Conservation (phyloP, 2,329 filamentous ascomycete genomes). For the Cytospora paraplurivora region DNA sequence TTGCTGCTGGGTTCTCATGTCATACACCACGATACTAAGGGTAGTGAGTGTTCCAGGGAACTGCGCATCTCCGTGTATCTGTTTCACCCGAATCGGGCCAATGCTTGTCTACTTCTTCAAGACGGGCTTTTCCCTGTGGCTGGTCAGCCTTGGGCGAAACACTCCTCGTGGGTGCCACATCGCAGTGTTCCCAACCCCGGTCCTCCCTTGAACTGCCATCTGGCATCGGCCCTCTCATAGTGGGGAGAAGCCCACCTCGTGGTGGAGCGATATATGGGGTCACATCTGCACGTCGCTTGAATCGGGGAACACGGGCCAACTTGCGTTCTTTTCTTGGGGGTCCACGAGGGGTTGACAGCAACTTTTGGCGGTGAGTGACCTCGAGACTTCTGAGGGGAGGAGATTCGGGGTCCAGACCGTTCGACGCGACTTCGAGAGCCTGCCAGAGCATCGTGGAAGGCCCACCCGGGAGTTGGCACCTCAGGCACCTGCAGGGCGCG, state of each 20-base stretch:
- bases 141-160: not conserved
- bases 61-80: conserved; percentile 2
- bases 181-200: not conserved
- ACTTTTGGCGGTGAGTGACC: conserved; percentile 26
- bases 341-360: not conserved
- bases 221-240: conserved; percentile 9
- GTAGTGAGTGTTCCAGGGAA: not conserved
- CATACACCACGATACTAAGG: not conserved
- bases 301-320: conserved; percentile 14
- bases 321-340: conserved; percentile 17
- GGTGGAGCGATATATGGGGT: conserved; percentile 12
- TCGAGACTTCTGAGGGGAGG: conserved; percentile 1
- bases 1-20: conserved; percentile 8
- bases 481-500: conserved; percentile 19
- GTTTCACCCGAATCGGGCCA: conserved; percentile 20
- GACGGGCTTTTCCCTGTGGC: not conserved
- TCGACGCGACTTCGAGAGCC: conserved; percentile 18
- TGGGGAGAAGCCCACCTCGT: conserved; percentile 13
- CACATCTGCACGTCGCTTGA: conserved; percentile 19
- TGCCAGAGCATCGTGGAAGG: not conserved
- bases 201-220: not conserved
- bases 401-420: conserved; percentile 19
- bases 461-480: conserved; percentile 17
- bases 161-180: not conserved
- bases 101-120: conserved; percentile 16